Conservation (phyloP, 2,329 filamentous ascomycete genomes). For the Diaporthe citriasiana region DNA sequence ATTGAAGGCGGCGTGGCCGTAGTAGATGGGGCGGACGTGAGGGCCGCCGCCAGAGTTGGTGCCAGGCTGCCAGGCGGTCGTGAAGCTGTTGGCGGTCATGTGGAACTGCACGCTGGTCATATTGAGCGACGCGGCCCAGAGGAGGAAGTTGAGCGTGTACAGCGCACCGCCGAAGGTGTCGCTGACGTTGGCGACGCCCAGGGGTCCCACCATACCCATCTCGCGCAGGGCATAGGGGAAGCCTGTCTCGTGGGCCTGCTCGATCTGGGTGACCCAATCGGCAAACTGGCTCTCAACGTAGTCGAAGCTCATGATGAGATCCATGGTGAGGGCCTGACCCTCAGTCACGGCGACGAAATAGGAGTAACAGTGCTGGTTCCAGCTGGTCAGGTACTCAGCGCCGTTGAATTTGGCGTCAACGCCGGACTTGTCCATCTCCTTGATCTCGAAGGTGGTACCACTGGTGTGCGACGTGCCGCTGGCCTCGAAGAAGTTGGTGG, state of each 20-base stretch:
- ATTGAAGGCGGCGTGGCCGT: constrained; percentile 64
- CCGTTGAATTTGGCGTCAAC: constrained; percentile 54
- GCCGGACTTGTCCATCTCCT: constrained; percentile 53
- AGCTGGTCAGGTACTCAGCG: constrained; percentile 49
- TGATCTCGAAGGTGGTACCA: constrained; percentile 63
- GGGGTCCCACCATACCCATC: constrained; percentile 65
- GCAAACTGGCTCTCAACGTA: constrained; percentile 62
- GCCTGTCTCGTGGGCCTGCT: constrained; percentile 56
- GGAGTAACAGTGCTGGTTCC: constrained; percentile 69
- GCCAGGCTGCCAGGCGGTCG: constrained; percentile 64
- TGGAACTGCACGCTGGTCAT: constrained; percentile 64
- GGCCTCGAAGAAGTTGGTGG: constrained; percentile 62
- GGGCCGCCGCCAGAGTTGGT: constrained; percentile 54
- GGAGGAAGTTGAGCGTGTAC: constrained; percentile 66
- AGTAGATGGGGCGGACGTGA: constrained; percentile 64
- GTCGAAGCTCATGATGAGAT: constrained; percentile 60
- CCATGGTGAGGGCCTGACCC: constrained; percentile 57
- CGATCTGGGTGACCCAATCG: constrained; percentile 60
- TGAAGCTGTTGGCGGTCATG: constrained; percentile 67
- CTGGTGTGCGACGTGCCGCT: constrained; percentile 64
- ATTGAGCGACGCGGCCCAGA: constrained; percentile 62
- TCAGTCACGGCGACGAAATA: constrained; percentile 64
- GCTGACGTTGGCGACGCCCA: constrained; percentile 60
- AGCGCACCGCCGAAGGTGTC: constrained; percentile 64
- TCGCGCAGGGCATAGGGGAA: constrained; percentile 64